Conservation (phyloP, 75 land plant species). For the Pinus albicaulis region DNA sequence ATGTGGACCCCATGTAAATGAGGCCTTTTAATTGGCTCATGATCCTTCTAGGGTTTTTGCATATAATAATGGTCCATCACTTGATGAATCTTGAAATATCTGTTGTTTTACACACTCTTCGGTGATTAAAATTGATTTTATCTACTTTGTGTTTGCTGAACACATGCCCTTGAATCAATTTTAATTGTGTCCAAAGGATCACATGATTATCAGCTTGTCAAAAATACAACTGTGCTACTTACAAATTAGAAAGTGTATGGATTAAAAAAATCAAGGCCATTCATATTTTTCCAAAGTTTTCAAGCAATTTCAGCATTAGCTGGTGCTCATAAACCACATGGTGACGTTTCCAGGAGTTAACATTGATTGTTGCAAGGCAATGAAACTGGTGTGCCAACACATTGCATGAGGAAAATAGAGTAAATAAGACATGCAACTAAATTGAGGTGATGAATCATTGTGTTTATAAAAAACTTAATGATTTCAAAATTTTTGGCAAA, state of each 20-base stretch:
- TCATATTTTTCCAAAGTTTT: not conserved
- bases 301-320: not conserved
- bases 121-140: not conserved
- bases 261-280: not conserved
- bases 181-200: not conserved
- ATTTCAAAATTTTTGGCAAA: no score
- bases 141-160: not conserved
- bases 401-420: not conserved
- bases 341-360: not conserved
- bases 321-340: not conserved
- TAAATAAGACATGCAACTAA: not conserved
- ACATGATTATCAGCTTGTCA: not conserved
- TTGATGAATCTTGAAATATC: no score
- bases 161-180: not conserved
- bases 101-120: no score
- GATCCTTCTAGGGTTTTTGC: no score
- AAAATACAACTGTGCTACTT: not conserved
- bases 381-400: not conserved
- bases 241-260: not conserved
- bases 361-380: not conserved
- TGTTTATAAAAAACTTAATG: not conserved
- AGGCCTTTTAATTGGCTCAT: no score
- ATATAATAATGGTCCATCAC: no score
- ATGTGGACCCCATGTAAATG: no score
- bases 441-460: not conserved